Conservation (phyloP, 2,329 filamentous ascomycete genomes). For the Penicillium griseofulvum region DNA sequence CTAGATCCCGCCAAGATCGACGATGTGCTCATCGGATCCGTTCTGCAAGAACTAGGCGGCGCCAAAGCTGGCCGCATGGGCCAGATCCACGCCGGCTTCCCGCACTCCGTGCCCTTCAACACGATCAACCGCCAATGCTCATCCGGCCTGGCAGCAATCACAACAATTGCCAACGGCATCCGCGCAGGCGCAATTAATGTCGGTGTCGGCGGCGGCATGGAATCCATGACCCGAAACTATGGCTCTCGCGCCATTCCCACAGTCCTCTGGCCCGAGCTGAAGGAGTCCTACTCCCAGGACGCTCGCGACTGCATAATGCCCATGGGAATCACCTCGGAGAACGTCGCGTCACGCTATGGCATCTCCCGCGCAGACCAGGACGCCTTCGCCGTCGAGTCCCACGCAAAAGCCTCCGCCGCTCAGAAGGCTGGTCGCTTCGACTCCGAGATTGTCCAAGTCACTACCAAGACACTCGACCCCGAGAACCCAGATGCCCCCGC, state of each 20-base stretch:
- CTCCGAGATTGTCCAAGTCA: conserved; percentile 75
- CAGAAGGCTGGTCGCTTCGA: conserved; percentile 69
- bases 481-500: conserved; percentile 58
- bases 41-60: conserved; percentile 86
- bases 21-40: conserved; percentile 83
- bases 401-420: conserved; percentile 69
- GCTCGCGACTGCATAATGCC: conserved; percentile 86
- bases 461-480: conserved; percentile 64
- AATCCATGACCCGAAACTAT: conserved; percentile 95
- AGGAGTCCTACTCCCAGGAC: conserved; percentile 62
- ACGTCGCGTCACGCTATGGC: conserved; percentile 75
- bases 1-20: conserved; percentile 68
- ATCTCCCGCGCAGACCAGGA: conserved; percentile 77
- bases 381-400: conserved; percentile 72
- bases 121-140: conserved; percentile 88
- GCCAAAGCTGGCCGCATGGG: conserved; percentile 90
- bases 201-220: conserved; percentile 86
- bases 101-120: conserved; percentile 70
- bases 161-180: conserved; percentile 71
- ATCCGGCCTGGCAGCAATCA: conserved; percentile 73
- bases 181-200: conserved; percentile 67
- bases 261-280: conserved; percentile 72
- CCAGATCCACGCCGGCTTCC: conserved; percentile 76
- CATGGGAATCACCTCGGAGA: conserved; percentile 89
- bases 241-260: conserved; percentile 79